Percentiles rank a stretch among this genome's conserved stretches.
Evolutionary conservation across 1,284 basidiomycete species (phyloP).

Genomic region (Microbotryum violaceum): DNA sequence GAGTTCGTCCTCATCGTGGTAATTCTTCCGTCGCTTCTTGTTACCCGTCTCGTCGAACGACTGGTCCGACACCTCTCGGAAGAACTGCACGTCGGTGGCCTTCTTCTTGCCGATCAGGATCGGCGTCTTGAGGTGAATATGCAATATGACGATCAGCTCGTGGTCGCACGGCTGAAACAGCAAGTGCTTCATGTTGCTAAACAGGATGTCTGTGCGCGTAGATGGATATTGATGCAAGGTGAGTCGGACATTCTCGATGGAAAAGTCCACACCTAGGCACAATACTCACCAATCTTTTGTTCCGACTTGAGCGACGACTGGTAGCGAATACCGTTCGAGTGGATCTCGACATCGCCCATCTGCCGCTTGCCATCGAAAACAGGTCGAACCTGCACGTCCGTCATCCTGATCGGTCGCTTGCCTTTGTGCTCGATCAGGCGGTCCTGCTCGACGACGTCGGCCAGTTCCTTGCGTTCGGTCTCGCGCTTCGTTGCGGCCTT

Average conservation of each 20-base stretch:
- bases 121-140: slow-evolving; percentile 87
- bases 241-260: background rate
- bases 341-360: slow-evolving; percentile 87
- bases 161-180: slow-evolving; percentile 99
- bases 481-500: slow-evolving; percentile 96
- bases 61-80: slow-evolving; percentile 94
- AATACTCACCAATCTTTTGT: slow-evolving; percentile 72
- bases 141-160: slow-evolving; percentile 89
- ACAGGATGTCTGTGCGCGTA: slow-evolving; percentile 65
- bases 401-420: slow-evolving; percentile 64
- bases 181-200: slow-evolving; percentile 95
- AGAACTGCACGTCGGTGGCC: slow-evolving; percentile 96
- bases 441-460: slow-evolving; percentile 94
- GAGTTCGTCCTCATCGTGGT: slow-evolving; percentile 98
- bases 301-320: slow-evolving; percentile 66
- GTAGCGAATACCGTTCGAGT: slow-evolving; percentile 93
- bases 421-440: slow-evolving; percentile 74
- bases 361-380: slow-evolving; percentile 85
- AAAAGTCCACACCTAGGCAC: background rate
- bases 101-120: slow-evolving; percentile 99
- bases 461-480: slow-evolving; percentile 95
- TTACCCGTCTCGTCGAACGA: slow-evolving; percentile 99
- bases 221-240: slow-evolving; percentile 4
- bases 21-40: slow-evolving; percentile 80
- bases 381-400: slow-evolving; percentile 89